Evolutionary conservation across 2,329 filamentous ascomycete genomes (phyloP), one percentile per base, ranked within the genome.

Genomic region (Sporothrix curviconia): DNA sequence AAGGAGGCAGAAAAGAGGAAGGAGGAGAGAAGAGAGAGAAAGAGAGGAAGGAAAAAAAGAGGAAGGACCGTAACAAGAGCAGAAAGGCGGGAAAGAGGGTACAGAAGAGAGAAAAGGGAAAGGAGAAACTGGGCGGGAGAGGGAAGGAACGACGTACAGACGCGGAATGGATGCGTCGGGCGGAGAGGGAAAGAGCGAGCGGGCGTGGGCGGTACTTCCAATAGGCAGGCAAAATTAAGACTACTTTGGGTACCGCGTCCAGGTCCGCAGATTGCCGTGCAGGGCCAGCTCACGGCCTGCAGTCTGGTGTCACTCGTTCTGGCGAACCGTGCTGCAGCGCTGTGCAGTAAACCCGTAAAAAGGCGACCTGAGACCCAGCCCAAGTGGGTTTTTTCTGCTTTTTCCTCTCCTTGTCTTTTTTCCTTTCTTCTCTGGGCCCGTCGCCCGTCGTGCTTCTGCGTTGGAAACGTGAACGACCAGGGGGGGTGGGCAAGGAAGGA

Each of bases 201-300:
- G 37, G 44, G 43, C 43, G 43, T 14, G 17, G 17, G 37, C 17
- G 43, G 50, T 50, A 51, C 52, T 25, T 55, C 32, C 25, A 36
- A 14, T n/a, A 40, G 40, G 14, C 34, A 32, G 52, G 34, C 25
- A 44, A 42, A 55, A 56, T 57, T 52, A 53, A 55, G 55, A 3
- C 30, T 28, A 49, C 32, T 22, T 40, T 37, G 44, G 55, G 34
- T 51, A 55, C 49, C 49, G 19, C 49, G 58, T 59, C 22, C 37
- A 15, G 54, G 58, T 53, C 58, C 54, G 54, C 49, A 58, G 56
- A 59, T 59, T 56, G 58, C 51, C 49, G 49, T 36, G 54, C 37
- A 55, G 22, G 43, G 44, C 54, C 56, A 55, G 44, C 55, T 22
- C 51, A 54, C 22, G 22, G 25, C 24, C 43, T 37, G 43, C 44